A percentile compares a stretch with the other conserved stretches of the same genome.
Conservation (phyloP, 192 early-diverging fungal species). For the Coemansia sp. region DNA sequence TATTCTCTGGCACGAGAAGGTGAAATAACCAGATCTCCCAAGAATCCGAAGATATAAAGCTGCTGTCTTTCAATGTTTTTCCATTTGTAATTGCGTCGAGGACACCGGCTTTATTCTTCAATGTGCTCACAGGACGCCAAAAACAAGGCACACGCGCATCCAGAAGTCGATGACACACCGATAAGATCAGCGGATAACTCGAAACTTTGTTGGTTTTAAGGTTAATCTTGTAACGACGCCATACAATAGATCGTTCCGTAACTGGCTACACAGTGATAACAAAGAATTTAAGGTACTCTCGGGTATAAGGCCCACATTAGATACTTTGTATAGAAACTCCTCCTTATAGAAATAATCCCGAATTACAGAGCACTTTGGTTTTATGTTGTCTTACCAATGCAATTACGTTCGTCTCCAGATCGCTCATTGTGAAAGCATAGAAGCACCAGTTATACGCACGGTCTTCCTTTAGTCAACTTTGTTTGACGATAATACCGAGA, state of each 20-base stretch:
- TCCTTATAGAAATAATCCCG: too few relatives aligned
- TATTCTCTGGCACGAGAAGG: constrained; percentile 11
- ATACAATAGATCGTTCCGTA: constrained; percentile 34
- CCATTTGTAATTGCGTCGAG: constrained; percentile 7
- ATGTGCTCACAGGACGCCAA: constrained; percentile 26
- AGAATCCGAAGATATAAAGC: neutral
- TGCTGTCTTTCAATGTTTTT: neutral
- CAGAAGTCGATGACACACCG: constrained; percentile 32
- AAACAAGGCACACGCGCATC: constrained; percentile 43
- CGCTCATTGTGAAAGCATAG: constrained; percentile 31
- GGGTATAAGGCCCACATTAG: neutral
- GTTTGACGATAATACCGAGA: neutral
- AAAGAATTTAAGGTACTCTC: neutral
- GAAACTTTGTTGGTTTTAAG: neutral
- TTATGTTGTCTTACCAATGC: constrained; percentile 31
- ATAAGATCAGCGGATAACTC: constrained; percentile 17
- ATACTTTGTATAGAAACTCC: neutral
- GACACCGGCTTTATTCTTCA: constrained; percentile 6
- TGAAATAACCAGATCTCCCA: constrained; percentile 51
- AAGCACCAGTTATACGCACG: neutral
- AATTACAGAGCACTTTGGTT: neutral
- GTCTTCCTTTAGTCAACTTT: constrained; percentile 4
- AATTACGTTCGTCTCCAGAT: constrained; percentile 50
- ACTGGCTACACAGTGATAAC: constrained; percentile 13
- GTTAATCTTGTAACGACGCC: constrained; percentile 38